phyloP scores from a whole-genome alignment of 2,329 filamentous ascomycete species.

The Aureobasidium pullulans region DNA sequence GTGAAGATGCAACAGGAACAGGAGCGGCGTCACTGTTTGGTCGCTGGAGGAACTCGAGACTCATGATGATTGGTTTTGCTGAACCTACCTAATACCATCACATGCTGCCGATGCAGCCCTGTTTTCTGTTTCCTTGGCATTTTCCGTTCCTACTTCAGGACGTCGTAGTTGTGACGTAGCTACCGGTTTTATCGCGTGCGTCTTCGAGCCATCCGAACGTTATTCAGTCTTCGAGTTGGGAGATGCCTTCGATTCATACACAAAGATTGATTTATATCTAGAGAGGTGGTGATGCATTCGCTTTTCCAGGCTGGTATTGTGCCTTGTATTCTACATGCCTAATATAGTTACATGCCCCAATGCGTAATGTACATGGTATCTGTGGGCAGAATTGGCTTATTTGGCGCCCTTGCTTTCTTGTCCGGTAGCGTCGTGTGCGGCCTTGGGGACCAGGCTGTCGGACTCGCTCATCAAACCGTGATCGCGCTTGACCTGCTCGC shows the following conservation, averaged over 20 bases:
- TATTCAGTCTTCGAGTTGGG: too few relatives aligned
- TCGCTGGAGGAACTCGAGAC: constrained; percentile 13
- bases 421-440: constrained; percentile 36
- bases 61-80: constrained; percentile 10
- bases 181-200: too few relatives aligned
- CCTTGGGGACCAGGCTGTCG: constrained; percentile 42
- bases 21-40: constrained; percentile 15
- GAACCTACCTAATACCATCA: background rate
- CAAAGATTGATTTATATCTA: background rate
- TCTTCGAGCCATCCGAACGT: too few relatives aligned
- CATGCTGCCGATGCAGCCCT: background rate
- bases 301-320: background rate
- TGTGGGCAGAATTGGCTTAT: background rate
- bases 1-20: background rate
- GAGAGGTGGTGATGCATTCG: constrained; percentile 6
- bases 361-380: constrained; percentile 7
- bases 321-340: background rate
- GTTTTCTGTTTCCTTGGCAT: background rate
- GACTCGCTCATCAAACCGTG: constrained; percentile 31
- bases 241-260: background rate
- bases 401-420: constrained; percentile 9
- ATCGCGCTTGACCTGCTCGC: constrained; percentile 27
- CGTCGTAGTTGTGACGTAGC: too few relatives aligned
- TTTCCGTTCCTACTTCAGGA: background rate
- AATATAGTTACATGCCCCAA: constrained; percentile 4